Evolutionary conservation across 208 protist genomes (phyloP), one percentile per base, ranked within the genome.

Genomic region (Crithidia sp.): DNA sequence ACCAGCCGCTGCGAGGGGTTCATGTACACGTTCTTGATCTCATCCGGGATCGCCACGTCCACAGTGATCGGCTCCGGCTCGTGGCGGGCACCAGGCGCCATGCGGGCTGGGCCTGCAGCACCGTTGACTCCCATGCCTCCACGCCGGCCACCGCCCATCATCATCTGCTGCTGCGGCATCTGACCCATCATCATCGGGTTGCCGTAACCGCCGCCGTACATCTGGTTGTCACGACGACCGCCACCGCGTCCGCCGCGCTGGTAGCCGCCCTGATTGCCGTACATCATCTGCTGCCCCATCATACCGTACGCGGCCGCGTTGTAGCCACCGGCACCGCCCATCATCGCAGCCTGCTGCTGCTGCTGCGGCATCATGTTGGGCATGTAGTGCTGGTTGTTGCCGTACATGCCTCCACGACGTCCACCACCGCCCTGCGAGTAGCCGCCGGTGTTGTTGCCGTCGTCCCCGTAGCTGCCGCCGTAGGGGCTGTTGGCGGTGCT

Each of bases 11-110:
- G 86, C 4, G 68, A 12, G 7, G 86, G 86, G 57, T 93, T 92
- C 79, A 84, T 86, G 76, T 96, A 96, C 28, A 82, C 83, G 0
- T 77, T 65, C 19, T 82, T 65, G 45, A 96, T 84, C 36, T 93
- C 89, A 9, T 83, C 56, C 17, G 92, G 92, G 13, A 96, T 83
- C 2, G 40, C 65, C 1, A 85, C 75, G 59, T 82, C 69, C 39
- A 87, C 52, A 8, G 81, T 58, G 56, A 92, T 81, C 13, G 87
- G 85, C 81, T 92, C 85, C 41, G 87, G 74, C 49, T 92, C 85
- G n/a, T 64, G 62, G 41, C 83, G 76, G 13, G 67, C 57, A 8
- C 28, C 39, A 9, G 43, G 47, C 13, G 40, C 67, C 47, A 73
- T 52, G 10, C 55, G 53, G 3, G 73, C 50, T 14, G 13, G 12